Evolutionary conservation across 2,329 filamentous ascomycete genomes (phyloP).

Genomic region (Aspergillus uvarum): DNA sequence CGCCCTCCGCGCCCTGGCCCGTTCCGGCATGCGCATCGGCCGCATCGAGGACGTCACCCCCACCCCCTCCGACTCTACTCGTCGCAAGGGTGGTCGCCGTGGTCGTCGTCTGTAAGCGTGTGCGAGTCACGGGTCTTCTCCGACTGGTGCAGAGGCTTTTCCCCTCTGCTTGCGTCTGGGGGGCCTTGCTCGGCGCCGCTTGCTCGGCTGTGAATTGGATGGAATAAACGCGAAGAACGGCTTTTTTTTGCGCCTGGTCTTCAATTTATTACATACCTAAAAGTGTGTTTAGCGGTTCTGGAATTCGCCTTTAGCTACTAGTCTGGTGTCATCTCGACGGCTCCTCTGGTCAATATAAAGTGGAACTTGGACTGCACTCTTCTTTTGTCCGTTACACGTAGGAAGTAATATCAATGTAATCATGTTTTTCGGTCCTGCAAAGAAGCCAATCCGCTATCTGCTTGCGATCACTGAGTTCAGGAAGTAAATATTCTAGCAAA

Average conservation of each 20-base stretch:
- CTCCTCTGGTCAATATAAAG: constrained; percentile 21
- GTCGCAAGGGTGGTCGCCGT: constrained; percentile 99
- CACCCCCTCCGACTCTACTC: constrained; percentile 97
- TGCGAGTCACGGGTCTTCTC: constrained; percentile 32
- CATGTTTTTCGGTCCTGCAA: no score
- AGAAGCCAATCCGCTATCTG: no score
- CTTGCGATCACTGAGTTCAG: no score
- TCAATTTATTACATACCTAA: constrained; percentile 44
- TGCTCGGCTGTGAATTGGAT: constrained; percentile 47
- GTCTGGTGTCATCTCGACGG: constrained; percentile 26
- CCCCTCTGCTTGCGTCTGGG: constrained; percentile 33
- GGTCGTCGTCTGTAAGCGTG: constrained; percentile 95
- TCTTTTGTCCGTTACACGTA: background rate
- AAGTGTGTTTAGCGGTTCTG: constrained; percentile 30
- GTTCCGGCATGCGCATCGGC: constrained; percentile 99
- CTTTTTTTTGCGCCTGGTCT: constrained; percentile 52
- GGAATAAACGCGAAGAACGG: constrained; percentile 57
- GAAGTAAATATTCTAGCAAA: no score
- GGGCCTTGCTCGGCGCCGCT: constrained; percentile 25
- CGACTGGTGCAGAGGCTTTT: constrained; percentile 21
- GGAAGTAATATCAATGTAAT: no score
- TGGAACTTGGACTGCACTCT: constrained; percentile 20
- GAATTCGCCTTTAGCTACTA: constrained; percentile 21
- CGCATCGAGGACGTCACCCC: constrained; percentile 99
- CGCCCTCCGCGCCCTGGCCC: constrained; percentile 95